Percentiles rank a stretch among this genome's conserved stretches.
phyloP scores from a whole-genome alignment of 352 stramenopile species.

The Globisporangium polare region DNA sequence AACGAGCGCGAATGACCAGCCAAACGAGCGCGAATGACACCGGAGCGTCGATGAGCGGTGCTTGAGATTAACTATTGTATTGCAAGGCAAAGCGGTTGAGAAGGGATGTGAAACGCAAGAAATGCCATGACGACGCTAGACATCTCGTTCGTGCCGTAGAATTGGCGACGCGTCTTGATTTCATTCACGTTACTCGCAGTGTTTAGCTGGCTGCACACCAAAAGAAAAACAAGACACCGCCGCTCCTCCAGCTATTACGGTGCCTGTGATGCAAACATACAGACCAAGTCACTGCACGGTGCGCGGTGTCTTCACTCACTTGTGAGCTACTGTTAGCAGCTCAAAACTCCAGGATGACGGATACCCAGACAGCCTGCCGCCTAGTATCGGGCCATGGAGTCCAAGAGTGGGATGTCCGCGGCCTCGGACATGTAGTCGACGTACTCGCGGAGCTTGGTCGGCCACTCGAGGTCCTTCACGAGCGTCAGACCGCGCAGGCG shows the following conservation, averaged over 20 bases:
- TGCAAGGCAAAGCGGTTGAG: background rate
- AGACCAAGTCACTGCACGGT: no score
- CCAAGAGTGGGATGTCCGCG: slow-evolving; percentile 34
- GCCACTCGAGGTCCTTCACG: slow-evolving; percentile 43
- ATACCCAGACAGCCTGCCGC: background rate
- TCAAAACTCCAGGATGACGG: background rate
- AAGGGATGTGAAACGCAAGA: no score
- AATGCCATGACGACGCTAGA: no score
- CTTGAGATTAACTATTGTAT: background rate
- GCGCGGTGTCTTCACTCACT: no score
- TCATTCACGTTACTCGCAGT: no score
- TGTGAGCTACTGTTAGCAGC: background rate
- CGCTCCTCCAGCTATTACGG: no score
- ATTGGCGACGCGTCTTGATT: no score
- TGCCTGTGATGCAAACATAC: no score
- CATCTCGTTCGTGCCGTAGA: no score
- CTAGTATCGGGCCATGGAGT: slow-evolving; percentile 32
- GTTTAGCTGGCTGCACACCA: no score
- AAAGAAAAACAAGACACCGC: background rate
- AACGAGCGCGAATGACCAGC: background rate
- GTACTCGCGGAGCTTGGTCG: slow-evolving; percentile 38
- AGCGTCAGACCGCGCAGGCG: slow-evolving; percentile 45
- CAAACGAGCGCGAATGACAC: background rate
- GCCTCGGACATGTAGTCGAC: slow-evolving; percentile 35
- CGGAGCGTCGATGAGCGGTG: background rate